phyloP scores from a whole-genome alignment of 2,329 filamentous ascomycete species.

The Calonectria hawksworthii region DNA sequence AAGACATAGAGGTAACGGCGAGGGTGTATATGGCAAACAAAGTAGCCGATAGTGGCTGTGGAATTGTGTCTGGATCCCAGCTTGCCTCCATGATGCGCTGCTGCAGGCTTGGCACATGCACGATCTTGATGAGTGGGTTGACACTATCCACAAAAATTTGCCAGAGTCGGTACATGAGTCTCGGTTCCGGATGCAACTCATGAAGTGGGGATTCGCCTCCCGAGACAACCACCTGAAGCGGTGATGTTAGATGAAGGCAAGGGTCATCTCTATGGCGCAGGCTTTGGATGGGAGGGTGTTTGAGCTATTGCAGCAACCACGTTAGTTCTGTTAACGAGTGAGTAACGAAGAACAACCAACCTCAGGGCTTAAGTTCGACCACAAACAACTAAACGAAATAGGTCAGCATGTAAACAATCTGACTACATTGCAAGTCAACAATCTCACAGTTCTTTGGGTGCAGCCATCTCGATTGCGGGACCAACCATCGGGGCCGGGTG shows the following conservation, averaged over 20 bases:
- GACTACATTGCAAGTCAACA: rapidly evolving
- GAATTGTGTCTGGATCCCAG: constrained; percentile 37
- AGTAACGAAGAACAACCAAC: background rate
- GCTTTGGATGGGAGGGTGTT: constrained; percentile 39
- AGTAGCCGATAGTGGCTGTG: constrained; percentile 39
- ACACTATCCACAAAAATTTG: constrained; percentile 50
- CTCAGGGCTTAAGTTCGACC: constrained; percentile 38
- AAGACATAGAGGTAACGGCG: constrained; percentile 39
- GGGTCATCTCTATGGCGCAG: constrained; percentile 41
- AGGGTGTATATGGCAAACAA: constrained; percentile 49
- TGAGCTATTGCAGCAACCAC: constrained; percentile 29
- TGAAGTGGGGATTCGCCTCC: background rate
- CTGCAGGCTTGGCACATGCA: constrained; percentile 50
- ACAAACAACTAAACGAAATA: constrained; percentile 29
- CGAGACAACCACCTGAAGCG: constrained; percentile 24
- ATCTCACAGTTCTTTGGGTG: constrained; percentile 23
- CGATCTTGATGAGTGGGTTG: constrained; percentile 50
- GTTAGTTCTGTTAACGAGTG: background rate
- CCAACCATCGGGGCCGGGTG: background rate
- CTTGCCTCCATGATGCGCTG: constrained; percentile 48
- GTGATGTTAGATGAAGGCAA: constrained; percentile 21
- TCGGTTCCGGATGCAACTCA: constrained; percentile 48
- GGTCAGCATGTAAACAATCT: rapidly evolving
- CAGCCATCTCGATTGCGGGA: background rate
- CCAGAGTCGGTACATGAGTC: constrained; percentile 48